Conservation (phyloP, 805 yeast species). For the Saccharomycopsis synnaedendra region DNA sequence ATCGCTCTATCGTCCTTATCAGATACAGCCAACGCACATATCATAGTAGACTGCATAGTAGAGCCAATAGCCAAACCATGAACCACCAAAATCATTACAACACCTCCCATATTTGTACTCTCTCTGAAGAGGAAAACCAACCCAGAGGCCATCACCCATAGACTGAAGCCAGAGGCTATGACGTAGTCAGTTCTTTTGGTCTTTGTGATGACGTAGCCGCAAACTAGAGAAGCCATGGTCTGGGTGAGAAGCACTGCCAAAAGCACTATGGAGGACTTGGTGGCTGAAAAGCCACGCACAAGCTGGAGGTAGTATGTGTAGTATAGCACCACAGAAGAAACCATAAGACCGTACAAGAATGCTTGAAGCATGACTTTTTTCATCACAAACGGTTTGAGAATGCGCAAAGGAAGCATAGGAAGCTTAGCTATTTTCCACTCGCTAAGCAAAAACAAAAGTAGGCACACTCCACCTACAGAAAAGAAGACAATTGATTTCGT, state of each 20-base stretch:
- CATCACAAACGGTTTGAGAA: slow-evolving; percentile 28
- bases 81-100: slow-evolving; percentile 26
- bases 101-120: slow-evolving; percentile 24
- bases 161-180: slow-evolving; percentile 27
- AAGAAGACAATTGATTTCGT: slow-evolving; percentile 30
- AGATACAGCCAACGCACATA: slow-evolving; percentile 45
- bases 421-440: slow-evolving; percentile 38
- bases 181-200: slow-evolving; percentile 31
- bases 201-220: slow-evolving; percentile 33
- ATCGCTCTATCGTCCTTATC: slow-evolving; percentile 43
- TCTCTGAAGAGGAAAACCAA: slow-evolving; percentile 27
- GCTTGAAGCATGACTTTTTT: slow-evolving; percentile 26
- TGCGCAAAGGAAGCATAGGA: slow-evolving; percentile 43
- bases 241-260: slow-evolving; percentile 31
- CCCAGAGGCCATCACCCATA: slow-evolving; percentile 31
- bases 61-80: slow-evolving; percentile 38
- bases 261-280: slow-evolving; percentile 29
- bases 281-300: slow-evolving; percentile 28
- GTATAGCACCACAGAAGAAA: slow-evolving; percentile 34
- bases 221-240: slow-evolving; percentile 28
- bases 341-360: slow-evolving; percentile 38
- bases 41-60: slow-evolving; percentile 23
- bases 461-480: slow-evolving; percentile 30
- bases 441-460: slow-evolving; percentile 33
- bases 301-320: slow-evolving; percentile 38